Evolutionary conservation across 768 basidiomycete species (phyloP), one percentile per base, ranked within the genome.

Genomic region (Rhizopogon salebrosus): DNA sequence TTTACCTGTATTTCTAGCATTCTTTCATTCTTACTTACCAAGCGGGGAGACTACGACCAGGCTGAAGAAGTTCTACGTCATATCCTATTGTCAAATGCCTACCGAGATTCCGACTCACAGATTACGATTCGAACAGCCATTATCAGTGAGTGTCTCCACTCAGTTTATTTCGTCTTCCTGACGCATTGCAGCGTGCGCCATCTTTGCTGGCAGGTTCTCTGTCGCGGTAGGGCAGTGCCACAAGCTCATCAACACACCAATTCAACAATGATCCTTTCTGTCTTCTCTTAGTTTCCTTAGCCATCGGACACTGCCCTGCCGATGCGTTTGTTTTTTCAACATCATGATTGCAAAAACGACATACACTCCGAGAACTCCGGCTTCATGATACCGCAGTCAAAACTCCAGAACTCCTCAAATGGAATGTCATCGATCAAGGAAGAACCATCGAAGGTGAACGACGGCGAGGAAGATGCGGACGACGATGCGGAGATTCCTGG

Each of bases 211-310:
- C 46, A 77, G 81, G 10, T 80, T 79, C 60, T 60, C 72, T 20
- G 70, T 76, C 9, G 80, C 89, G 14, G 80, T 91, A 16, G 87
- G 91, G 54, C 87, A 91, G 61, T 79, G 79, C 29, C 82, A 92
- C 23, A 87, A 87, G 56, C 70, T 98, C 29, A 82, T 89, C 52
- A 83, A 79, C 29, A 70, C 75, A 92, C 62, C 92, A 95, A 62
- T 93, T 90, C 73, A 87, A 93, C 62, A 89, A 92, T 49, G 92
- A 95, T 37, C 86, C 92, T 0, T 70, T 89, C 11, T 83, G 92
- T 6, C 77, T 98, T 43, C 76, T 95, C 20, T 63, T 87, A 3
- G 86, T 87, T 0, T 80, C 80, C 0, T 77, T 97, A 3, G 82
- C 85, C 0, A 84, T 85, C 53, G 91, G 92, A 0, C 59, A 87